A percentile compares a stretch with the other conserved stretches of the same genome.
Conservation (phyloP, 805 yeast species). For the Priceomyces melissophilus region DNA sequence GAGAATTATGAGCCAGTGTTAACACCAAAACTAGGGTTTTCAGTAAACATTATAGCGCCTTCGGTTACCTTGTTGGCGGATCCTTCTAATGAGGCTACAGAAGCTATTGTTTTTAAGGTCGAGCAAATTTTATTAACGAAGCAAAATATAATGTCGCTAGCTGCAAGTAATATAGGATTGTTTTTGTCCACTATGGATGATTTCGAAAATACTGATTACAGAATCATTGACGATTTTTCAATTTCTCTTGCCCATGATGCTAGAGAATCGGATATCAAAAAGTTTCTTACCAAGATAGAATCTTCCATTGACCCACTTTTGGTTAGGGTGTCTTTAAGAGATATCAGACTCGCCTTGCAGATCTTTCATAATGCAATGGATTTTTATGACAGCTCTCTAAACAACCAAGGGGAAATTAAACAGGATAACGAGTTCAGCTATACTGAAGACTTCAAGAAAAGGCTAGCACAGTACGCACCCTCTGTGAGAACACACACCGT, state of each 20-base stretch:
- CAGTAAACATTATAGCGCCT: conserved; percentile 70
- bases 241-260: conserved; percentile 70
- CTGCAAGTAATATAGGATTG: conserved; percentile 80
- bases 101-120: conserved; percentile 86
- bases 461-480: conserved; percentile 64
- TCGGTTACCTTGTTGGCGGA: conserved; percentile 80
- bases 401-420: conserved; percentile 12
- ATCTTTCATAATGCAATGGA: conserved; percentile 72
- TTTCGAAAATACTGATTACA: conserved; percentile 55
- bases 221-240: conserved; percentile 88
- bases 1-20: neutral
- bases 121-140: conserved; percentile 72
- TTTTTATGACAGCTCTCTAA: conserved; percentile 31
- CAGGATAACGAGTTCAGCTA: conserved; percentile 36
- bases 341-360: conserved; percentile 72
- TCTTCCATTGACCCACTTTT: conserved; percentile 76
- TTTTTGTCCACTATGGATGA: conserved; percentile 74
- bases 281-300: conserved; percentile 60
- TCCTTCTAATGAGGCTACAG: conserved; percentile 63
- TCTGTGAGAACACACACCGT: conserved; percentile 56
- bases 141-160: conserved; percentile 62
- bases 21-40: conserved; percentile 40
- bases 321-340: conserved; percentile 79
- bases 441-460: conserved; percentile 61
- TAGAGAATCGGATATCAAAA: conserved; percentile 58